These are phyloP conservation scores for Lagenidium giganteum DNA, from an alignment of 352 stramenopile species.

Conservation along the genomic window DNA sequence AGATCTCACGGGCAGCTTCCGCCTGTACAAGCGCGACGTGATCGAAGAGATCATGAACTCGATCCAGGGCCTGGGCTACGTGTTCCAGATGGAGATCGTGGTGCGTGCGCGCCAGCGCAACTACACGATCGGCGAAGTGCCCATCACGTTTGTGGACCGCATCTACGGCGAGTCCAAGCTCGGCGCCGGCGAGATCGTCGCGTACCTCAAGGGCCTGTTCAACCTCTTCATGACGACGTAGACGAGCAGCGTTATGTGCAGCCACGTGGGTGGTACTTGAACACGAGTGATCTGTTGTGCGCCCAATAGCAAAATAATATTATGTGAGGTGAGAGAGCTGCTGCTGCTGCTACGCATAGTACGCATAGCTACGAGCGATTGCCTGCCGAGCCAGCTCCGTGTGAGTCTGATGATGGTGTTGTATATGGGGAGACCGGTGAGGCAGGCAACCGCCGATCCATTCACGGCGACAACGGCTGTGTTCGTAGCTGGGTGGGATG, in stretches of 20 bases:
- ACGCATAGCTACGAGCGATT: too few relatives aligned
- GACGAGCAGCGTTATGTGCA: conserved; percentile 1
- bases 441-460: too few relatives aligned
- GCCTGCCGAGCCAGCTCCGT: too few relatives aligned
- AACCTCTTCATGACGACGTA: conserved; percentile 95
- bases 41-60: conserved; percentile 93
- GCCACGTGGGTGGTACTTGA: not conserved
- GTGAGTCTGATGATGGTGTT: too few relatives aligned
- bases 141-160: conserved; percentile 98
- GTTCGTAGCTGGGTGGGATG: not conserved
- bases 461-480: not conserved
- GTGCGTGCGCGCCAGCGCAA: conserved; percentile 90
- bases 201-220: conserved; percentile 95
- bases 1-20: conserved; percentile 97
- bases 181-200: conserved; percentile 95
- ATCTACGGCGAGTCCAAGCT: conserved; percentile 99
- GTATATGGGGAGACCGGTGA: too few relatives aligned
- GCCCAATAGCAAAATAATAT: too few relatives aligned
- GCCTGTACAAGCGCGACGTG: conserved; percentile 94
- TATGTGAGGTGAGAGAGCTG: too few relatives aligned
- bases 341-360: too few relatives aligned
- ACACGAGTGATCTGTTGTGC: too few relatives aligned
- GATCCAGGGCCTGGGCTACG: conserved; percentile 91
- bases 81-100: conserved; percentile 99
- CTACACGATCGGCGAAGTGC: conserved; percentile 94